Base-by-base conservation (phyloP, 805 yeast species). In the Pichia thaimueangensis region DNA sequence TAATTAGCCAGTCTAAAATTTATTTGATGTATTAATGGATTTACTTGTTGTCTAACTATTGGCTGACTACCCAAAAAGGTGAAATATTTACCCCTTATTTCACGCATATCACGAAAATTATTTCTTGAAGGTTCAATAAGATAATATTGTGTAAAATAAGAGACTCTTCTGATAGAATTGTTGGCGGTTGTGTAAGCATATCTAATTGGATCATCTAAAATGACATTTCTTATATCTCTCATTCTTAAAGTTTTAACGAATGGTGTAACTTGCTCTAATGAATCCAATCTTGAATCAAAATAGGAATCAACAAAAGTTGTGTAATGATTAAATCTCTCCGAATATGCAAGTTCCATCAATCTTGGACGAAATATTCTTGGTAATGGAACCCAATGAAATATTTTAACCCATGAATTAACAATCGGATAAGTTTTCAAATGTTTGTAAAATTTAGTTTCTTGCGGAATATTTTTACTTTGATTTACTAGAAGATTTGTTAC, bases 261-360 rank as follows among this genome's bases (percentile, higher is more conserved):
- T 4, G 95, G 95, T 17, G 76, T 64, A 32, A 63, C 57, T 45
- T 60, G 58, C 53, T 88, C 96, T 33, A 86, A 64, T 28, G 67
- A 56, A 44, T 56, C 58, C 51, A 88, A 73, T 21, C 13, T 19
- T 24, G 64, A 52, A 50, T 83, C 82, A n/a, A 80, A 69, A 24
- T 65, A 58, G 40, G 65, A 68, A 59, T 85, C 85, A 20, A 72
- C 30, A 6, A 45, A 35, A 22, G 32, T 42, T 2, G 62, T 55
- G 43, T 53, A 58, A 12, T 34, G 28, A 41, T 48, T 50, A 19
- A 56, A 21, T 9, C 37, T 21, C 16, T 53, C 48, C 3, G 62
- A 55, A 39, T 54, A 58, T 4, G 59, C 63, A 39, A 52, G 27
- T 22, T 43, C 41, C 45, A 43, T 51, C 35, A 61, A 22, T 16